Evolutionary conservation across 306 rosid species (phyloP).

Genomic region (Sphenostylis stenocarpa): DNA sequence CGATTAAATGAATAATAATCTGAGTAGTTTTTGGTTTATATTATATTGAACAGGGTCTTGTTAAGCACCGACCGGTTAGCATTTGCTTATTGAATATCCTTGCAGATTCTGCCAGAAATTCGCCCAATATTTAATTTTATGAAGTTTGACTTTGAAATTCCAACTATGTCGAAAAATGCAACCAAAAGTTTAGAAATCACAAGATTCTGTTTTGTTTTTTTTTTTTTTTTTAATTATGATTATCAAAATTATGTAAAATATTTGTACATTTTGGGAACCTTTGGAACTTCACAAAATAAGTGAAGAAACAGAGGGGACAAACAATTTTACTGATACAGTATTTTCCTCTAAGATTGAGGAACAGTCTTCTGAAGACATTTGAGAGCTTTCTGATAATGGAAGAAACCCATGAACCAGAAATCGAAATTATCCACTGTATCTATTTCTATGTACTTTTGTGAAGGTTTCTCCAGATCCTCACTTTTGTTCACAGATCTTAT

Average conservation of each 20-base stretch:
- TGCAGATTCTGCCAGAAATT: conserved; percentile 14
- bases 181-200: conserved; percentile 6
- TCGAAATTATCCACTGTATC: conserved; percentile 59
- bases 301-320: conserved; percentile 25
- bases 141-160: neutral
- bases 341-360: conserved; percentile 26
- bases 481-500: conserved; percentile 18
- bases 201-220: neutral
- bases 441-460: conserved; percentile 57
- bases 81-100: neutral
- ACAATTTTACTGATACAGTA: neutral
- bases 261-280: conserved; percentile 35
- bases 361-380: conserved; percentile 43
- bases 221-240: no score
- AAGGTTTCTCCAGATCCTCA: conserved; percentile 36
- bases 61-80: neutral
- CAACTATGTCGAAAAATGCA: neutral
- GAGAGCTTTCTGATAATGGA: conserved; percentile 50
- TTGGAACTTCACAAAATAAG: conserved; percentile 10
- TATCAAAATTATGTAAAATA: conserved; percentile 31
- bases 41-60: neutral
- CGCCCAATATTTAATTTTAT: neutral
- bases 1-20: neutral
- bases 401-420: conserved; percentile 76
- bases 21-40: neutral